Evolutionary conservation across 371 early-diverging fungal species (phyloP).

Genomic region (Modicella reniformis): DNA sequence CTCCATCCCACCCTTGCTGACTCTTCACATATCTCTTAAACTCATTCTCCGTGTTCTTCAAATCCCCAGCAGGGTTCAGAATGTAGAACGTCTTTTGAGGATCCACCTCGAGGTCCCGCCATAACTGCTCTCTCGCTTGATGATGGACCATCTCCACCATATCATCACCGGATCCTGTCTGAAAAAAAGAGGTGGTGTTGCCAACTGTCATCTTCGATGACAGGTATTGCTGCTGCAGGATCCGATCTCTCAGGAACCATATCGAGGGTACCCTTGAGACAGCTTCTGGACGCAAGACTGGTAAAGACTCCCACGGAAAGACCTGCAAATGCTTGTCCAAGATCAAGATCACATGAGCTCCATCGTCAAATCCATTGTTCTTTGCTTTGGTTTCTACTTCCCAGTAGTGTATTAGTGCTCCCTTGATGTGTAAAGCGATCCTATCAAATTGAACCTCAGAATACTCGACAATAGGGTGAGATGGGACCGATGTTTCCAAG

Average conservation of each 20-base stretch:
- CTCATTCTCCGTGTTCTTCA: constrained; percentile 80
- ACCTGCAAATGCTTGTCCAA: constrained; percentile 83
- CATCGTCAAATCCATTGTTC: constrained; percentile 48
- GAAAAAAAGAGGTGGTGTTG: background rate
- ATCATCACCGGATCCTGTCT: too few relatives aligned
- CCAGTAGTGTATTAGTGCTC: constrained; percentile 42
- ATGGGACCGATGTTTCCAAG: background rate
- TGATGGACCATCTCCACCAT: too few relatives aligned
- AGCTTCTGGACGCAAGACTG: constrained; percentile 71
- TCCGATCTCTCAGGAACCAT: constrained; percentile 75
- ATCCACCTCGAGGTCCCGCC: constrained; percentile 61
- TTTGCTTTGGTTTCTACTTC: constrained; percentile 51
- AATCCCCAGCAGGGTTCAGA: constrained; percentile 90
- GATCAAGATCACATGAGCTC: constrained; percentile 78
- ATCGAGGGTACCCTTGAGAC: constrained; percentile 86
- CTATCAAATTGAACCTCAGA: constrained; percentile 36
- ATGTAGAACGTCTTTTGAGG: constrained; percentile 74
- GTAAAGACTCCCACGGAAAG: constrained; percentile 89
- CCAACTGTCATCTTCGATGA: background rate
- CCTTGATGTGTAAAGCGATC: constrained; percentile 31
- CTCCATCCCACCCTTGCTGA: constrained; percentile 77
- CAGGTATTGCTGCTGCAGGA: constrained; percentile 49
- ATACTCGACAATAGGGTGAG: constrained; percentile 25
- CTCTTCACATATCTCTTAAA: constrained; percentile 71
- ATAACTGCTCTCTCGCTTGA: background rate